These are phyloP conservation scores for Rhizophagus clarus DNA, from an alignment of 192 early-diverging fungal genomes.

Conservation along the genomic window DNA sequence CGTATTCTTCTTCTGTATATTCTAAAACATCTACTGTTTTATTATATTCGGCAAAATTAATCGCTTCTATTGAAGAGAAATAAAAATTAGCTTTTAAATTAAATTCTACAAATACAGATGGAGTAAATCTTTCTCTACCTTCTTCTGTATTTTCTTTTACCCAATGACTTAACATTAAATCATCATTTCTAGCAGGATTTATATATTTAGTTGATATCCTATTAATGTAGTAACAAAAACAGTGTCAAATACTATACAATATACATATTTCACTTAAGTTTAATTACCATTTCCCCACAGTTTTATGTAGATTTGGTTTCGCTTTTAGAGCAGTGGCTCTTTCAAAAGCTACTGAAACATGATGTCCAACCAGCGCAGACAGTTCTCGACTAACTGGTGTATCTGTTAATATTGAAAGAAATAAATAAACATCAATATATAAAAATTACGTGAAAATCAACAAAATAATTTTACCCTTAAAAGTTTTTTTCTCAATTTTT, in stretches of 20 bases:
- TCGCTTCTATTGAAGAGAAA: slow-evolving; percentile 48
- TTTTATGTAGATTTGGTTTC: slow-evolving; percentile 70
- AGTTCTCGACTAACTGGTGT: not conserved
- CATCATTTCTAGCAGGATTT: slow-evolving; percentile 77
- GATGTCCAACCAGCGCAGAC: not conserved
- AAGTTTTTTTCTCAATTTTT: not conserved
- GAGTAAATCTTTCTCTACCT: slow-evolving; percentile 19
- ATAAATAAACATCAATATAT: not conserved
- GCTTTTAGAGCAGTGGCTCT: slow-evolving; percentile 65
- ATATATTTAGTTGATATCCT: slow-evolving; percentile 71
- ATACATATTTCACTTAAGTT: not conserved
- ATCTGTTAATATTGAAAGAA: not conserved
- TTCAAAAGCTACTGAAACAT: slow-evolving; percentile 51
- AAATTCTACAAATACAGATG: not conserved
- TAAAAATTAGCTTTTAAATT: not conserved
- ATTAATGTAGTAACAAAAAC: not conserved
- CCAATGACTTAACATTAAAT: slow-evolving; percentile 80
- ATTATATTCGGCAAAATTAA: slow-evolving; percentile 80
- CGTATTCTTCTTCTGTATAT: slow-evolving; percentile 87
- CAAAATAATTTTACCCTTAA: not conserved
- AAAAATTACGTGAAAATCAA: not conserved
- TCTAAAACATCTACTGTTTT: slow-evolving; percentile 64
- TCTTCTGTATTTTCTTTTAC: slow-evolving; percentile 68
- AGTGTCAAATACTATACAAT: no score
- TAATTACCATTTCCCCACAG: slow-evolving; percentile 65